phyloP scores from a whole-genome alignment of 208 protist species.

The Wallacemonas rigidus region DNA sequence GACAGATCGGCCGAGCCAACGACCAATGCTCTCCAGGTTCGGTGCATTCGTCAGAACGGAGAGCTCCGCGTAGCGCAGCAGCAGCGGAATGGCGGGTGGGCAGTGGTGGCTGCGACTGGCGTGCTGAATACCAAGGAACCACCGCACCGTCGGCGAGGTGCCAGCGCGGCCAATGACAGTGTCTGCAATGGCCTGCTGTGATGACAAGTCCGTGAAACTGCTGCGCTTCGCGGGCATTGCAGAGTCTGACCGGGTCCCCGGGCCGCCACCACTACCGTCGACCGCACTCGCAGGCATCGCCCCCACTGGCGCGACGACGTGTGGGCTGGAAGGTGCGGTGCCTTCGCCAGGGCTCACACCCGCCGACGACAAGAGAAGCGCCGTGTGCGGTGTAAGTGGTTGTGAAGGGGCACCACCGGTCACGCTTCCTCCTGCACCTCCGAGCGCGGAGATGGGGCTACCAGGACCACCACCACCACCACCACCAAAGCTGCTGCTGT shows the following conservation, averaged over 20 bases:
- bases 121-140: slow-evolving; percentile 30
- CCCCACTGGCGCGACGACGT: neutral
- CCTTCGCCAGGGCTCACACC: neutral
- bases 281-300: neutral
- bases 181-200: neutral
- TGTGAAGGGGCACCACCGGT: too few relatives aligned
- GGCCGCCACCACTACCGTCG: too few relatives aligned
- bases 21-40: slow-evolving; percentile 42
- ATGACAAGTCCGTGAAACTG: neutral
- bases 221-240: neutral
- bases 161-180: neutral
- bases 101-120: slow-evolving; percentile 40
- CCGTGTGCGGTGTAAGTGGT: neutral
- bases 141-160: slow-evolving; percentile 14
- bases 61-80: slow-evolving; percentile 40
- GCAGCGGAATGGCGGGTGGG: slow-evolving; percentile 43
- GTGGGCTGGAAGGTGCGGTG: neutral
- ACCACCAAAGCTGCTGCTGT: neutral
- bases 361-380: neutral
- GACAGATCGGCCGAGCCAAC: slow-evolving; percentile 55
- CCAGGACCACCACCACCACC: slow-evolving; percentile 1
- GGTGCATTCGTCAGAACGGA: slow-evolving; percentile 16
- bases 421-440: too few relatives aligned
- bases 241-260: neutral
- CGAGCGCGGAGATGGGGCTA: neutral